Base-by-base conservation (phyloP, 2,329 filamentous ascomycete genomes). In the Sporothrix humicola region DNA sequence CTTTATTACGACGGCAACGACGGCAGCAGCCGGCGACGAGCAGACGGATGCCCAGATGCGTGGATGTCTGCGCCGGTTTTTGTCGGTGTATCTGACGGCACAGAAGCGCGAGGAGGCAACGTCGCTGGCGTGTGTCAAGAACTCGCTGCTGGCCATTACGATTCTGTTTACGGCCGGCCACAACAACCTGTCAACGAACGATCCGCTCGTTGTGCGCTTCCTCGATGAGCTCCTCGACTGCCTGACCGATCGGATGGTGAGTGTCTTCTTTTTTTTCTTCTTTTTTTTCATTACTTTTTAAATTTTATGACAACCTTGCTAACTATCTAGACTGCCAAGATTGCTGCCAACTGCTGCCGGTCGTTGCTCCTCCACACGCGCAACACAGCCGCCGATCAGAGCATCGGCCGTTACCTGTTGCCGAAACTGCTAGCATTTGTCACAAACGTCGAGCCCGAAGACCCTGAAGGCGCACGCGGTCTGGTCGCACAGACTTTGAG, bases 121-220 rank as follows among this genome's bases (percentile, higher is more conserved):
- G 5, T 94, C 94, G 2, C 85, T 99, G 31, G 86, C 92, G 1
- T 97, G 94, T 80, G 95, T 98, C 79, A 98, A 97, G 85, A 99
- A 98, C 79, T 93, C 92, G 4, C 88, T 99, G 5, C 86, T 99
- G 66, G 93, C 94, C 0, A 91, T 92, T 65, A 97, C 96, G 0
- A 92, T 99, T 74, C 87, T 99, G 9, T 90, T 99, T 74, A 97
- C 94, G 9, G 91, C 93, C 8, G 91, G 91, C 56, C 92, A 90
- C 74, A 92, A 92, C 76, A 87, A 91, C 59, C 87, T 98, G 72
- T 88, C 90, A 0, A 88, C 93, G 0, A 89, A 88, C 58, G 95
- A 98, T 77, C 89, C 91, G 9, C 86, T 97, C 0, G 88, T 97
- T 63, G 84, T 87, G 31, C 89, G 89, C 72, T 95, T 95, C 78